Conservation (phyloP, 2,329 filamentous ascomycete genomes). For the Exophiala oligosperma region DNA sequence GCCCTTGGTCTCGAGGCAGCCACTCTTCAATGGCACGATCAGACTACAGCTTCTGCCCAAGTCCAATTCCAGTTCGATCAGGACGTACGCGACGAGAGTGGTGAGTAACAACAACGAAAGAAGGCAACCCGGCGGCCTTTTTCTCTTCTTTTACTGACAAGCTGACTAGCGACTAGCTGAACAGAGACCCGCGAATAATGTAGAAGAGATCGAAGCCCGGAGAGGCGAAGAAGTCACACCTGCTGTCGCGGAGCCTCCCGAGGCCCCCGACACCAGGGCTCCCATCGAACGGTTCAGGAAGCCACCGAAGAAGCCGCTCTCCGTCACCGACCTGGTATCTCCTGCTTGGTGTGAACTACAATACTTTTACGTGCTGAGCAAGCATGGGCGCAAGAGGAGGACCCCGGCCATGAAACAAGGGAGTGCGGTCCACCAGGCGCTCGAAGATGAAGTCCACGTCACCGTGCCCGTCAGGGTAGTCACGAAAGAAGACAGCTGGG, state of each 20-base stretch:
- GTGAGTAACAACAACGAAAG: constrained; percentile 12
- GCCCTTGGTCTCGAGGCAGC: constrained; percentile 41
- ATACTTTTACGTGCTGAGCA: constrained; percentile 82
- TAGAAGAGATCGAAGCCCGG: constrained; percentile 2
- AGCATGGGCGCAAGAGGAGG: constrained; percentile 70
- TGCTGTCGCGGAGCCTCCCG: constrained; percentile 8
- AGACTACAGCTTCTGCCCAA: neutral
- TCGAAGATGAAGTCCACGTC: constrained; percentile 83
- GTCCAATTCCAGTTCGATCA: neutral
- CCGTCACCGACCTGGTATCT: constrained; percentile 83
- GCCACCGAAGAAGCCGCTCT: constrained; percentile 74
- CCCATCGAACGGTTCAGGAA: constrained; percentile 79
- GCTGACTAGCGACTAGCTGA: constrained; percentile 31
- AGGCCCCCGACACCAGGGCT: constrained; percentile 48
- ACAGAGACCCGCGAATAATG: constrained; percentile 6
- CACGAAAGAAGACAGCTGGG: constrained; percentile 79
- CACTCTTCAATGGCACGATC: constrained; percentile 24
- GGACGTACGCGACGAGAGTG: constrained; percentile 24
- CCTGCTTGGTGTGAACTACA: constrained; percentile 96
- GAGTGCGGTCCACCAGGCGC: constrained; percentile 72
- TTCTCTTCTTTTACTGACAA: constrained; percentile 49
- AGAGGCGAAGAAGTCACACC: constrained; percentile 9
- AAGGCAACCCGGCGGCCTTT: neutral
- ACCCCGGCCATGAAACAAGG: constrained; percentile 86
- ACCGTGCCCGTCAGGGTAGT: constrained; percentile 70